Conservation (phyloP, 805 yeast genomes). For the Saccharomycopsis sp. region DNA sequence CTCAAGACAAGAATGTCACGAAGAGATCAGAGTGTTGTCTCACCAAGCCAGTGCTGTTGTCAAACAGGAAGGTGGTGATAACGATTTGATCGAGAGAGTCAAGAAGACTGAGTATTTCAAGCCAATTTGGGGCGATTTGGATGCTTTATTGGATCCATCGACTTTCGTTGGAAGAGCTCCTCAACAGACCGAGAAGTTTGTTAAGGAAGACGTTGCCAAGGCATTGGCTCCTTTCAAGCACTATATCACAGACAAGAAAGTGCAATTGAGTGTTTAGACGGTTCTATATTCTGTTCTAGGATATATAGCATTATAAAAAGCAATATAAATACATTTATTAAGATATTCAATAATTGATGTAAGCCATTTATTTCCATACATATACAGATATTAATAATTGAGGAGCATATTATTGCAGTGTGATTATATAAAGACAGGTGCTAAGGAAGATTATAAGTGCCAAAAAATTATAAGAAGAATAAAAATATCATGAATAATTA, state of each 20-base stretch:
- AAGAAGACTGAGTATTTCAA: constrained; percentile 70
- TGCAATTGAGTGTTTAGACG: constrained; percentile 70
- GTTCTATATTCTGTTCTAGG: no score
- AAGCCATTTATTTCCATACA: no score
- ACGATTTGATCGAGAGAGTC: constrained; percentile 88
- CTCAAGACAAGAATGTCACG: constrained; percentile 97
- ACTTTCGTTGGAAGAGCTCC: constrained; percentile 99
- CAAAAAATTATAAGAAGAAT: no score
- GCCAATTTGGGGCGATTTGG: constrained; percentile 86
- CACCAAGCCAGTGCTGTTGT: constrained; percentile 98
- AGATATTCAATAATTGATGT: no score
- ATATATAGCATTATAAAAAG: neutral
- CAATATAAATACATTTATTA: no score
- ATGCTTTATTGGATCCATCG: constrained; percentile 73
- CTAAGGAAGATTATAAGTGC: no score
- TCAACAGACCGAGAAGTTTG: constrained; percentile 91
- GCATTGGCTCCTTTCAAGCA: constrained; percentile 68
- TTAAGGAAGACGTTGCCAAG: constrained; percentile 72
- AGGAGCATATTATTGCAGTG: no score
- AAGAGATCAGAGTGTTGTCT: constrained; percentile 90
- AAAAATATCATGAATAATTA: no score
- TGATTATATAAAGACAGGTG: no score
- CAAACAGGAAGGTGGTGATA: constrained; percentile 97
- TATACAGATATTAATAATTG: no score
- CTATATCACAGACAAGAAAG: constrained; percentile 57